phyloP scores from a whole-genome alignment of 768 basidiomycete genomes.

The Mrakia gelida region DNA sequence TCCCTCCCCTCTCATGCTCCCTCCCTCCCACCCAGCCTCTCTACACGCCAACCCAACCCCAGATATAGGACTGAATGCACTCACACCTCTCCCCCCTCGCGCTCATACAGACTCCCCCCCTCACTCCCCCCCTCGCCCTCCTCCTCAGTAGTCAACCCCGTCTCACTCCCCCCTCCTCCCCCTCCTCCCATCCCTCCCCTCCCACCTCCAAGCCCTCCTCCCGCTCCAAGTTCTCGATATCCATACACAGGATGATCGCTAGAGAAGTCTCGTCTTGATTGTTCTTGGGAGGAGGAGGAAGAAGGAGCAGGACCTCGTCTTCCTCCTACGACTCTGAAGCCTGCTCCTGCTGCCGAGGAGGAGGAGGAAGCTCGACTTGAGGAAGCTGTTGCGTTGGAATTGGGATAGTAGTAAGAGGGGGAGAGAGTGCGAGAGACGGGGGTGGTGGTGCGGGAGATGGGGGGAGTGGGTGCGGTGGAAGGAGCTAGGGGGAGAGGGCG shows the following conservation, averaged over 20 bases:
- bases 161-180: slow-evolving; percentile 3
- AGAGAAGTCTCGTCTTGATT: neutral
- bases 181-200: neutral
- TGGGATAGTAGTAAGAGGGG: neutral
- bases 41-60: neutral
- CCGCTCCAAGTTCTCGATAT: neutral
- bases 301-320: no score
- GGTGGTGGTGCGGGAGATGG: no score
- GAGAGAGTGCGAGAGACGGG: neutral
- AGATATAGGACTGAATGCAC: neutral
- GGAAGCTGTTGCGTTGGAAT: neutral
- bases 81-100: neutral
- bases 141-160: slow-evolving; percentile 4
- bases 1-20: neutral
- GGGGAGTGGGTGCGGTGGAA: no score
- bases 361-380: neutral
- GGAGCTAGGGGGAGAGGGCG: no score
- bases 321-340: neutral
- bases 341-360: no score
- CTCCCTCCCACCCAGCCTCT: neutral
- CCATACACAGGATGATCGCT: neutral
- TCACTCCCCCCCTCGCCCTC: neutral
- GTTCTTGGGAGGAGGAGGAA: neutral
- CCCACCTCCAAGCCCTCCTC: neutral
- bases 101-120: neutral